phyloP scores from a whole-genome alignment of 805 yeast genomes.

The Zygoascus bituminiphila region DNA sequence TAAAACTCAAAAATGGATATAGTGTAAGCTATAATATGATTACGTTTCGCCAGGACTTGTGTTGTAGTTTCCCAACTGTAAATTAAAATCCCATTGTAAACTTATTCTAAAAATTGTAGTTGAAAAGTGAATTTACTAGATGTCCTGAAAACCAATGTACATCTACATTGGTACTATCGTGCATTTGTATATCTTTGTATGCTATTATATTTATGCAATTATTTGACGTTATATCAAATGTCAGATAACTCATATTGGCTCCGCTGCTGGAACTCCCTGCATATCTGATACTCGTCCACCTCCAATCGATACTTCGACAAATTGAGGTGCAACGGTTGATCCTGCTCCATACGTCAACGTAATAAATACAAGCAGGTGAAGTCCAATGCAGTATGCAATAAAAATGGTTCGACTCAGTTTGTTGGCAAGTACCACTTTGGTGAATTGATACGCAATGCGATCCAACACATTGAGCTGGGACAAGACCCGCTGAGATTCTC shows the following conservation, averaged over 20 bases:
- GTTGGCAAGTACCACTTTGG: conserved; percentile 69
- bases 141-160: too few relatives aligned
- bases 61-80: too few relatives aligned
- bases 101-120: too few relatives aligned
- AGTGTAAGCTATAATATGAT: not conserved
- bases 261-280: not conserved
- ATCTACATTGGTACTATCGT: too few relatives aligned
- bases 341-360: conserved; percentile 26
- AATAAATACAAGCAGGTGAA: conserved; percentile 67
- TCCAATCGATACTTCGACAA: conserved; percentile 3
- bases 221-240: too few relatives aligned
- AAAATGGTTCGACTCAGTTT: conserved; percentile 64
- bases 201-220: not conserved
- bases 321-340: not conserved
- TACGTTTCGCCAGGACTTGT: too few relatives aligned
- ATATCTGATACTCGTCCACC: not conserved
- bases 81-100: too few relatives aligned
- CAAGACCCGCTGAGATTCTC: conserved; percentile 67
- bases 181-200: too few relatives aligned
- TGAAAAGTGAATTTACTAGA: too few relatives aligned
- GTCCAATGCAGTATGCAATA: conserved; percentile 60
- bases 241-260: not conserved
- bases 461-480: conserved; percentile 71
- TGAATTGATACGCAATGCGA: conserved; percentile 61
- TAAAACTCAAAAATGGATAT: not conserved